Evolutionary conservation across 495 filamentous ascomycete genomes (phyloP).

Genomic region (Daldinia decipiens): DNA sequence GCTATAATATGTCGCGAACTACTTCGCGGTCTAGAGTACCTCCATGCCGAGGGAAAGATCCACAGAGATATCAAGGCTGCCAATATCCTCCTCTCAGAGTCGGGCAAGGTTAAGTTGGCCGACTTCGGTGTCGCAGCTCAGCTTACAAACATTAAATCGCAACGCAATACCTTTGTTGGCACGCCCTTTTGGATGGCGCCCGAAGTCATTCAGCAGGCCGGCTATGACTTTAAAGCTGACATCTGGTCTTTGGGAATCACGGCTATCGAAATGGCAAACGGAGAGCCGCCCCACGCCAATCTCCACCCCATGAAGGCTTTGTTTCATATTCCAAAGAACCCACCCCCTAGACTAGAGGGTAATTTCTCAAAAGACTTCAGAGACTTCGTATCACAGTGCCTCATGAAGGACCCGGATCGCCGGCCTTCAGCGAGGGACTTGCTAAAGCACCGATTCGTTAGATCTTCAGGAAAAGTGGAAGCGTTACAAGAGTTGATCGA

Average conservation of each 20-base stretch:
- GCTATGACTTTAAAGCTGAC: slow-evolving; percentile 97
- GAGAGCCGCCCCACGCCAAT: slow-evolving; percentile 90
- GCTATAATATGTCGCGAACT: slow-evolving; percentile 95
- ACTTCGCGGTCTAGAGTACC: slow-evolving; percentile 88
- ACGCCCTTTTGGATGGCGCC: slow-evolving; percentile 99
- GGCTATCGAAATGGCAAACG: slow-evolving; percentile 90
- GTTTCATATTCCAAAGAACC: slow-evolving; percentile 94
- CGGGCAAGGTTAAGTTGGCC: slow-evolving; percentile 94
- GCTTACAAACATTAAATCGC: slow-evolving; percentile 95
- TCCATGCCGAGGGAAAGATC: slow-evolving; percentile 94
- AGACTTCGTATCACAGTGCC: slow-evolving; percentile 88
- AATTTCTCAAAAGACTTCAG: slow-evolving; percentile 90
- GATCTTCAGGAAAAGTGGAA: slow-evolving; percentile 83
- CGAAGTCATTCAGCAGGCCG: slow-evolving; percentile 96
- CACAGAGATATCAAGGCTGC: slow-evolving; percentile 98
- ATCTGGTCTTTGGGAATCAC: slow-evolving; percentile 98
- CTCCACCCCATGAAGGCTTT: slow-evolving; percentile 98
- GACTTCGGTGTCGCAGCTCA: slow-evolving; percentile 99
- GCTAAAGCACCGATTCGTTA: slow-evolving; percentile 89
- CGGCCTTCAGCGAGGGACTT: slow-evolving; percentile 88
- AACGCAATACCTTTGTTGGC: slow-evolving; percentile 98
- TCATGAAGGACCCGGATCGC: slow-evolving; percentile 88
- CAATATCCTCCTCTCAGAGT: slow-evolving; percentile 85
- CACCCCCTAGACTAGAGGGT: slow-evolving; percentile 86
- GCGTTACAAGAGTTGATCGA: slow-evolving; percentile 87